Conservation (phyloP, 495 filamentous ascomycete species). For the Niebla homalea region DNA sequence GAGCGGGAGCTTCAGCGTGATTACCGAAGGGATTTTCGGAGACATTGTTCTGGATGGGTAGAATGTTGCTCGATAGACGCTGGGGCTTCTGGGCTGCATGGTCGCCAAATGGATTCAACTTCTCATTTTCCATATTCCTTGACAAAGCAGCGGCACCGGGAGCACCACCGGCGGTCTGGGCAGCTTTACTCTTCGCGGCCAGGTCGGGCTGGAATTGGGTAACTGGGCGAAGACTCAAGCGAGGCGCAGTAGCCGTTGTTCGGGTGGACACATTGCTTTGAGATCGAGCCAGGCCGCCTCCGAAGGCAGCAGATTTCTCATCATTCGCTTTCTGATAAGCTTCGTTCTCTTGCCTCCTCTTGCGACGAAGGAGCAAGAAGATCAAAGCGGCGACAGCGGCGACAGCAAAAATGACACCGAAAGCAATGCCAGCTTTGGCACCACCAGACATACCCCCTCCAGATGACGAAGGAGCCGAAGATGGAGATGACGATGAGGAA, state of each 20-base stretch:
- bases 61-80: constrained; percentile 21
- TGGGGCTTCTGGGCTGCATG: constrained; percentile 29
- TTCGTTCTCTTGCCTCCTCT: constrained; percentile 42
- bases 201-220: constrained; percentile 75
- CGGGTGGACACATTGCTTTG: constrained; percentile 30
- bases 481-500: constrained; percentile 11
- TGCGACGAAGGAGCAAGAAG: constrained; percentile 55
- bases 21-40: constrained; percentile 29
- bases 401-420: constrained; percentile 59
- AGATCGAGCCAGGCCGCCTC: constrained; percentile 23
- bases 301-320: constrained; percentile 35
- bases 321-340: constrained; percentile 36
- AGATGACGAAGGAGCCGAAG: constrained; percentile 3
- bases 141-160: constrained; percentile 13
- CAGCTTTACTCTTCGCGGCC: constrained; percentile 27
- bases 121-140: constrained; percentile 19
- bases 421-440: constrained; percentile 70
- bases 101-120: constrained; percentile 30
- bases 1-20: constrained; percentile 29
- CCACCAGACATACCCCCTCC: constrained; percentile 43
- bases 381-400: constrained; percentile 45
- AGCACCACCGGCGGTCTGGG: constrained; percentile 24
- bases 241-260: constrained; percentile 46
- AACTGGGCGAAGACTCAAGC: constrained; percentile 73
- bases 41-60: constrained; percentile 18